Conservation (phyloP, 768 basidiomycete genomes). For the Tephrocybe sp. region DNA sequence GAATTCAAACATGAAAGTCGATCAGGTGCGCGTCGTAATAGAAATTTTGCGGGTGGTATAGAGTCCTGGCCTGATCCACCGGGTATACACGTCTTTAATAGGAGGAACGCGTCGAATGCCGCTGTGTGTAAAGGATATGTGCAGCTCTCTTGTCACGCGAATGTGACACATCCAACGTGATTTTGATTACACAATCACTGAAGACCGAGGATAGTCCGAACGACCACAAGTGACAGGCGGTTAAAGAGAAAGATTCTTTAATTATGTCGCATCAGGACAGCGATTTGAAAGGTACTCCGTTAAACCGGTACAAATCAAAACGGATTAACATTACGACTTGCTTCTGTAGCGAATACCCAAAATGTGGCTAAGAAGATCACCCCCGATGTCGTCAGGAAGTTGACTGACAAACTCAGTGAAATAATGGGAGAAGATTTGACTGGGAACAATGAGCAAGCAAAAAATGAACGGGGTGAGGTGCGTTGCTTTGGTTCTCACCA, state of each 20-base stretch:
- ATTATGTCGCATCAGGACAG: not conserved
- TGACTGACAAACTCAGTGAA: slow-evolving; percentile 61
- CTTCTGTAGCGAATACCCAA: slow-evolving; percentile 27
- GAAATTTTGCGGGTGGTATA: no score
- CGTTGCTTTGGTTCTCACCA: slow-evolving; percentile 23
- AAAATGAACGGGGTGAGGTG: slow-evolving; percentile 66
- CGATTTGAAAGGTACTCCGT: not conserved
- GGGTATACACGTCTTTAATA: not conserved
- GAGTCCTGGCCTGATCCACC: not conserved
- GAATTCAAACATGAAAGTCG: slow-evolving; percentile 12
- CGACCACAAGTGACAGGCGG: no score
- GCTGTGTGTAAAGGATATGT: not conserved
- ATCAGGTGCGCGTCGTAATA: not conserved
- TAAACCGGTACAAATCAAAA: not conserved
- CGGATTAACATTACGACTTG: not conserved
- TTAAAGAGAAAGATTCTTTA: no score
- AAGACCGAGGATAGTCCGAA: no score
- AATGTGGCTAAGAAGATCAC: slow-evolving; percentile 30
- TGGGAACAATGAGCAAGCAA: slow-evolving; percentile 28
- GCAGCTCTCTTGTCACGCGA: not conserved
- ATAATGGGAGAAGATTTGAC: slow-evolving; percentile 46
- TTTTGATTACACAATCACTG: no score
- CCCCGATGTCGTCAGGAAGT: slow-evolving; percentile 45
- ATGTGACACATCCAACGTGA: not conserved
- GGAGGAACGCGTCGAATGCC: slow-evolving; percentile 4